These are phyloP conservation scores for Colletotrichum sp. DNA, from an alignment of 2,329 filamentous ascomycete species.

Conservation along the genomic window DNA sequence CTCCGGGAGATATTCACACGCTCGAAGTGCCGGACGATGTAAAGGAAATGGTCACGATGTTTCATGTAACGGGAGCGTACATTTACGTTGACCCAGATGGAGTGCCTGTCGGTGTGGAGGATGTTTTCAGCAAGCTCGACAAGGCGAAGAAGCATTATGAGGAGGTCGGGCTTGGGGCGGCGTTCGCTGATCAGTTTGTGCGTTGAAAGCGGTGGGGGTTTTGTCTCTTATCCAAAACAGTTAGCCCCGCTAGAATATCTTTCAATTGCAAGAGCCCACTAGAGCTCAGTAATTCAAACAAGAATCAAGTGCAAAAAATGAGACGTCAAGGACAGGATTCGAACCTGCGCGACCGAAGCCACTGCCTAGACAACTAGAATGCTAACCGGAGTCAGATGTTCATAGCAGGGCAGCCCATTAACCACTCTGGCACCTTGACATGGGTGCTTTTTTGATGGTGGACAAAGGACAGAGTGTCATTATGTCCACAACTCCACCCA, in stretches of 20 bases:
- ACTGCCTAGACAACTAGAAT: not conserved
- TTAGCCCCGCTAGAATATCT: not conserved
- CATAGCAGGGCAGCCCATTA: not conserved
- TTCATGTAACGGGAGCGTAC: slow-evolving; percentile 39
- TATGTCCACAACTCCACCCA: rapidly evolving
- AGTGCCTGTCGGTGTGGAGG: slow-evolving; percentile 32
- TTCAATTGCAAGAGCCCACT: not conserved
- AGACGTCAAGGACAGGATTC: not conserved
- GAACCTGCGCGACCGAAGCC: slow-evolving; percentile 3
- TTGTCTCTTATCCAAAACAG: not conserved
- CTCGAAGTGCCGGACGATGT: slow-evolving; percentile 36
- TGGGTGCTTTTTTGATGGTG: not conserved
- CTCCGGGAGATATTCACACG: slow-evolving; percentile 38
- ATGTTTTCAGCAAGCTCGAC: slow-evolving; percentile 37
- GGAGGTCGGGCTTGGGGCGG: slow-evolving; percentile 31
- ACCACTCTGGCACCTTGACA: slow-evolving; percentile 2
- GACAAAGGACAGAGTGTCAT: not conserved
- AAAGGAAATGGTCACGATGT: slow-evolving; percentile 36
- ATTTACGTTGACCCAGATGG: slow-evolving; percentile 37
- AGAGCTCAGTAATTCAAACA: not conserved
- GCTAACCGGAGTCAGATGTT: not conserved
- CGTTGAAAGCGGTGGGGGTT: not conserved
- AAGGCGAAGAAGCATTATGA: slow-evolving; percentile 35
- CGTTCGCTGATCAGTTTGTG: slow-evolving; percentile 23
- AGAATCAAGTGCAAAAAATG: not conserved